A percentile compares a stretch with the other conserved stretches of the same genome.
Evolutionary conservation across 2,329 filamentous ascomycete genomes (phyloP).

Genomic region (Thelonectria olida): DNA sequence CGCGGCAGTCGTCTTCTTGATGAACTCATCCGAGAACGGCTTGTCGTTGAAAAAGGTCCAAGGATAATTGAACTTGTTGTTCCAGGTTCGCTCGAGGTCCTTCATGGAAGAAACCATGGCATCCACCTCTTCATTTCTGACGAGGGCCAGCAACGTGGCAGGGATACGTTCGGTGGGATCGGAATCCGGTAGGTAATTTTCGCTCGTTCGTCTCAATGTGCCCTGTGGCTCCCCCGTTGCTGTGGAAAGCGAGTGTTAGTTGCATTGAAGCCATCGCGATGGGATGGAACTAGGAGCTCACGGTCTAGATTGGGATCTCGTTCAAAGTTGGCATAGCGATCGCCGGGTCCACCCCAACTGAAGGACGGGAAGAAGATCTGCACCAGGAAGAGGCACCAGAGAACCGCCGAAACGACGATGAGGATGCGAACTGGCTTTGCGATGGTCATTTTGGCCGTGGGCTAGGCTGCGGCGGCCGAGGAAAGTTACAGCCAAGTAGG

Average conservation of each 20-base stretch:
- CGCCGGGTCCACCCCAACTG: conserved; percentile 52
- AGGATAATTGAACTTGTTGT: conserved; percentile 98
- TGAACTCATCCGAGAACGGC: conserved; percentile 94
- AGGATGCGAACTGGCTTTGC: conserved; percentile 86
- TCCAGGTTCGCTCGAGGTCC: conserved; percentile 95
- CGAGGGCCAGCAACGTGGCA: conserved; percentile 89
- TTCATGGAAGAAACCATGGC: conserved; percentile 88
- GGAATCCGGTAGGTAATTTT: conserved; percentile 81
- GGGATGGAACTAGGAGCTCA: conserved; percentile 55
- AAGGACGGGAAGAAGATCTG: conserved; percentile 73
- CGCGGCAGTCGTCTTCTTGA: conserved; percentile 77
- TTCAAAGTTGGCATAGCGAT: conserved; percentile 66
- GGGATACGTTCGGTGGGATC: conserved; percentile 85
- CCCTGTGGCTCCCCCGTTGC: conserved; percentile 87
- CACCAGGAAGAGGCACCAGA: conserved; percentile 83
- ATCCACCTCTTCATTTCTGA: conserved; percentile 88
- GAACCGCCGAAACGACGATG: conserved; percentile 73
- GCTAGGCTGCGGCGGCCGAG: too few relatives aligned
- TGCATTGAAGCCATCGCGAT: conserved; percentile 3
- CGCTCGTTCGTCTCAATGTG: conserved; percentile 74
- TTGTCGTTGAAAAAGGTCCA: conserved; percentile 99
- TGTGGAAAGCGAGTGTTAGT: conserved; percentile 49
- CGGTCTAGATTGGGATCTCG: conserved; percentile 88
- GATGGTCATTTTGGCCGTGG: conserved; percentile 79
- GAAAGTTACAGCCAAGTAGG: conserved; percentile 4